Percentiles rank a stretch among this genome's conserved stretches.
These are phyloP conservation scores for Yamadazyma siamensis DNA, from an alignment of 1,139 yeast species.

Conservation along the genomic window DNA sequence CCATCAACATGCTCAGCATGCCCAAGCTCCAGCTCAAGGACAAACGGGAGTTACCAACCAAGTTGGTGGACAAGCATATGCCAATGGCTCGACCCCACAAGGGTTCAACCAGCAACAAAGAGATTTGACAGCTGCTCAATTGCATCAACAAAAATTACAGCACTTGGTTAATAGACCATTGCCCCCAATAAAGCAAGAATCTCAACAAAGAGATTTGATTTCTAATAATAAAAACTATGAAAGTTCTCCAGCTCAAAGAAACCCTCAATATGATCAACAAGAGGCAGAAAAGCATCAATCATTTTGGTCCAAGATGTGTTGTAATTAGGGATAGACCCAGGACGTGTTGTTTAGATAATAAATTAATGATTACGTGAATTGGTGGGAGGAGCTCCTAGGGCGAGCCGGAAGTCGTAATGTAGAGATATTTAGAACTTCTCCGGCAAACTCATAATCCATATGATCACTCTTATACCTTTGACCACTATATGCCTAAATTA, in stretches of 20 bases:
- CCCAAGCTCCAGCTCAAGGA: constrained; percentile 20
- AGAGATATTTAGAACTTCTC: too few species aligned
- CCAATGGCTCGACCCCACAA: constrained; percentile 2
- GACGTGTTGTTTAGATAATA: too few species aligned
- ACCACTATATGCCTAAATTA: too few species aligned
- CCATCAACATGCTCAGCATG: constrained; percentile 21
- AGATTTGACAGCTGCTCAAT: constrained; percentile 26
- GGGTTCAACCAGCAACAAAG: constrained; percentile 11
- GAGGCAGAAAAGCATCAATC: constrained; percentile 39
- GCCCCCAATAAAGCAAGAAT: constrained; percentile 49
- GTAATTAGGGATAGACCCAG: constrained; percentile 28
- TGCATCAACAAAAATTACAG: constrained; percentile 50
- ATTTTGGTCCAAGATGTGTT: constrained; percentile 45
- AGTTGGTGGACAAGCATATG: constrained; percentile 2
- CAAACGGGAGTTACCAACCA: constrained; percentile 7
- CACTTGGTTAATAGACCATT: constrained; percentile 50
- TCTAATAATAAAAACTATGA: constrained; percentile 11
- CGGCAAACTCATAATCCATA: too few species aligned
- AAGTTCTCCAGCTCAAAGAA: constrained; percentile 21
- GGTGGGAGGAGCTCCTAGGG: too few species aligned
- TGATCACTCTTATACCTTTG: too few species aligned
- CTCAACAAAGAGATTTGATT: constrained; percentile 17
- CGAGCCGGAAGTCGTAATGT: too few species aligned
- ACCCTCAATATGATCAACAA: constrained; percentile 37
- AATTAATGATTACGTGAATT: too few species aligned